Percentiles rank a stretch among this genome's conserved stretches.
These are phyloP conservation scores for Aureobasidium sp. DNA, from an alignment of 2,329 filamentous ascomycete species.

Conservation along the genomic window DNA sequence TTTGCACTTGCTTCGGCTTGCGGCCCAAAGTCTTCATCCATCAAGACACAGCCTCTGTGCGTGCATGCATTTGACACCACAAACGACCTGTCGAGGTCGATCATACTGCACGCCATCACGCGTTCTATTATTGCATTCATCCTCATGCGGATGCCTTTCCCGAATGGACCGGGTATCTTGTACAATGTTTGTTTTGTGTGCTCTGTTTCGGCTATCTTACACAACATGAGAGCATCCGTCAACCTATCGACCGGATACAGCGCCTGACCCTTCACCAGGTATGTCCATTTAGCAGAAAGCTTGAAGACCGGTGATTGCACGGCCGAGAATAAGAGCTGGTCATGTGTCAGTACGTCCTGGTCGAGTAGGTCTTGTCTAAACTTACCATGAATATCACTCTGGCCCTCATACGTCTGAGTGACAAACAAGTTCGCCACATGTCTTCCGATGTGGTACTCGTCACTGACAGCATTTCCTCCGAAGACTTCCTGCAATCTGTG, in stretches of 20 bases:
- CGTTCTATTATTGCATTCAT: neutral
- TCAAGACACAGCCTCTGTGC: neutral
- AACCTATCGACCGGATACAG: neutral
- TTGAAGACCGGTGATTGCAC: constrained; percentile 60
- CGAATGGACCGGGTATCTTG: neutral
- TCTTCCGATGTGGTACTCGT: constrained; percentile 90
- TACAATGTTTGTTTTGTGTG: constrained; percentile 3
- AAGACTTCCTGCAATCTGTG: constrained; percentile 82
- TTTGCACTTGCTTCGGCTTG: neutral
- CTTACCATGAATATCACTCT: constrained; percentile 95
- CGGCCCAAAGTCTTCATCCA: constrained; percentile 1
- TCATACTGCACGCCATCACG: neutral
- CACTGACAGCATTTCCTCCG: constrained; percentile 94
- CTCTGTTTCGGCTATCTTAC: constrained; percentile 3
- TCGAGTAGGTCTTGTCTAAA: constrained; percentile 22
- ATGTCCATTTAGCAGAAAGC: constrained; percentile 49
- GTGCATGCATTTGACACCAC: neutral
- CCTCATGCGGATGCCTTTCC: neutral
- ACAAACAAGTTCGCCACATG: constrained; percentile 96
- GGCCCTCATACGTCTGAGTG: constrained; percentile 95
- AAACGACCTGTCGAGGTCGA: neutral
- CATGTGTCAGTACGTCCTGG: constrained; percentile 19
- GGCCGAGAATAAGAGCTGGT: constrained; percentile 43
- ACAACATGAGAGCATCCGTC: constrained; percentile 1
- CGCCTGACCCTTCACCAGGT: neutral